phyloP scores from a whole-genome alignment of 2,329 filamentous ascomycete genomes.

The Drechslerella dactyloides region DNA sequence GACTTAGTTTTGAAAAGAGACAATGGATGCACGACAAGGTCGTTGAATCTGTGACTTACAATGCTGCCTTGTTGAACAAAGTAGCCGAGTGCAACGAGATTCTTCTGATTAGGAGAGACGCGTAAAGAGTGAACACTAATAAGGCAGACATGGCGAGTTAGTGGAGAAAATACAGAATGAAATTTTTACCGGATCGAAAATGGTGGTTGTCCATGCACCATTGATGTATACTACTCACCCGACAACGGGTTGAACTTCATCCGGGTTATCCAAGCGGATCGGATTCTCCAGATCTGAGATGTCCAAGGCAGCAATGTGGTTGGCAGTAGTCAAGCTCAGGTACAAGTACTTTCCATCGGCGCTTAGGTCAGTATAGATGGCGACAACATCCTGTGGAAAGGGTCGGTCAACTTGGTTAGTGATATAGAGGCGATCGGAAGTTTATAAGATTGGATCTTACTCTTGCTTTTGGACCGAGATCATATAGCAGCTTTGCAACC shows the following conservation, averaged over 20 bases:
- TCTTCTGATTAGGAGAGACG: conserved; percentile 69
- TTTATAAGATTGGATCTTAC: conserved; percentile 52
- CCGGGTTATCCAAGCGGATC: conserved; percentile 68
- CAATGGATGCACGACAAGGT: conserved; percentile 9
- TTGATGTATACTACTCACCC: too few species aligned
- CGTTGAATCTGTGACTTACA: conserved; percentile 49
- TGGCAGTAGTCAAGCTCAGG: conserved; percentile 67
- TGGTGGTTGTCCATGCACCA: too few species aligned
- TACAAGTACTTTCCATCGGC: conserved; percentile 67
- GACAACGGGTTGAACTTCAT: conserved; percentile 66
- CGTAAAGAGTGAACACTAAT: conserved; percentile 68
- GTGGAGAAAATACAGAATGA: too few species aligned
- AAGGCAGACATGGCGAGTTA: not conserved
- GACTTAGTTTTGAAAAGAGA: conserved; percentile 24
- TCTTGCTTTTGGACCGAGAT: conserved; percentile 64
- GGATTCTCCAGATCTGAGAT: conserved; percentile 68
- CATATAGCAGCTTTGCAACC: conserved; percentile 66
- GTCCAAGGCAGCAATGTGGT: conserved; percentile 69
- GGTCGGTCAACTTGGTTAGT: not conserved
- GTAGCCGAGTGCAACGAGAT: conserved; percentile 70
- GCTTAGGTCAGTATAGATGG: conserved; percentile 63
- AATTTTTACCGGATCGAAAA: too few species aligned
- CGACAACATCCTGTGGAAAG: conserved; percentile 16
- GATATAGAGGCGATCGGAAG: too few species aligned
- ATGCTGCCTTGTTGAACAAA: conserved; percentile 68